Percentiles rank a stretch among this genome's conserved stretches.
phyloP scores from a whole-genome alignment of 768 basidiomycete genomes.

The Xerocomellus chrysenteron region DNA sequence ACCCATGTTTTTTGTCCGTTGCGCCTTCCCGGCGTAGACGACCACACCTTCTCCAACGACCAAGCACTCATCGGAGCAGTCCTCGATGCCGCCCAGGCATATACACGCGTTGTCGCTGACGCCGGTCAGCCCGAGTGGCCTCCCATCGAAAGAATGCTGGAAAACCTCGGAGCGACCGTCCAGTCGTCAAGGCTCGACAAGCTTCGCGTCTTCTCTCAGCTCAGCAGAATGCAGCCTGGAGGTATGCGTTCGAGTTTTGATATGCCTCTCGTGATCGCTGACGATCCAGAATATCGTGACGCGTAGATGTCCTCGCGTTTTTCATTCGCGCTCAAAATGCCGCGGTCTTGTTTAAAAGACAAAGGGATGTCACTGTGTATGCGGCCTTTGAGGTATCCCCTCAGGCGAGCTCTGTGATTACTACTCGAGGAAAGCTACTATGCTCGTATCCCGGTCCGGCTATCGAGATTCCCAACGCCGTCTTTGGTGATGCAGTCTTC shows the following conservation, averaged over 20 bases:
- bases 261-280: not conserved
- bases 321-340: no score
- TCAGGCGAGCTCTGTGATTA: no score
- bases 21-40: slow-evolving; percentile 36
- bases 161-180: slow-evolving; percentile 7
- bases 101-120: not conserved
- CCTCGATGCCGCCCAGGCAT: slow-evolving; percentile 12
- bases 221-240: slow-evolving; percentile 23
- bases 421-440: no score
- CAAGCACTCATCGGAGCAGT: slow-evolving; percentile 25
- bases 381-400: no score
- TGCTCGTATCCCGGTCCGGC: no score
- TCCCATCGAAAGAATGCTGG: slow-evolving; percentile 27
- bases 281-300: not conserved
- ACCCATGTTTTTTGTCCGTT: slow-evolving; percentile 45
- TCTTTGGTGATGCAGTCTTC: slow-evolving; percentile 19
- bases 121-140: not conserved
- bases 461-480: no score
- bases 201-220: not conserved
- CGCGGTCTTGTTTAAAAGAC: no score
- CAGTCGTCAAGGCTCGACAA: not conserved
- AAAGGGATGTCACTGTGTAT: no score
- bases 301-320: slow-evolving; percentile 34
- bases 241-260: slow-evolving; percentile 9
- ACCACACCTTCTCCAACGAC: slow-evolving; percentile 25